Evolutionary conservation across 495 filamentous ascomycete species (phyloP).

Genomic region (Oidiodendron maius): DNA sequence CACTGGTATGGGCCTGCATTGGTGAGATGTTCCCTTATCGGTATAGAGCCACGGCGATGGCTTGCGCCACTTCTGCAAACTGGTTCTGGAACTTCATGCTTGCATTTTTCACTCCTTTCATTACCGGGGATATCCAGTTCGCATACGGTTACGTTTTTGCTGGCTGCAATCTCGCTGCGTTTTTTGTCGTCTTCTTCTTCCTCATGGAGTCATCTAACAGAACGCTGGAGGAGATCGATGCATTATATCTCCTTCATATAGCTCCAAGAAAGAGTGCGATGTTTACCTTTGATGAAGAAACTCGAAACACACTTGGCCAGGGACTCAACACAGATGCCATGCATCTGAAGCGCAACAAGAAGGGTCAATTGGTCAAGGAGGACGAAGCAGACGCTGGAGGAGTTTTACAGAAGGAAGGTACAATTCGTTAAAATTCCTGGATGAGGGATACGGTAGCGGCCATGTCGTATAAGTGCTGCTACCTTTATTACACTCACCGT

Average conservation of each 20-base stretch:
- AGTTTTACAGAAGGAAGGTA: slow-evolving; percentile 2
- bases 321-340: slow-evolving; percentile 8
- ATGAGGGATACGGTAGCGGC: too few relatives aligned
- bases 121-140: slow-evolving; percentile 61
- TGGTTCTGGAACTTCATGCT: slow-evolving; percentile 87
- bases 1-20: slow-evolving; percentile 74
- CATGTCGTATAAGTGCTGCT: too few relatives aligned
- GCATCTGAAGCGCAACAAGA: neutral
- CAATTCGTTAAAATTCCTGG: neutral
- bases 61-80: slow-evolving; percentile 72
- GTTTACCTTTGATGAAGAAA: slow-evolving; percentile 34
- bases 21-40: slow-evolving; percentile 77
- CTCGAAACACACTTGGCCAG: neutral
- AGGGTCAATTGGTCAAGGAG: neutral
- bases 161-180: slow-evolving; percentile 57
- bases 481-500: too few relatives aligned
- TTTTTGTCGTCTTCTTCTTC: slow-evolving; percentile 71
- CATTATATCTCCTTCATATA: slow-evolving; percentile 73
- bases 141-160: slow-evolving; percentile 79
- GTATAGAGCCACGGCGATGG: slow-evolving; percentile 71
- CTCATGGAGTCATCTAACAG: slow-evolving; percentile 64
- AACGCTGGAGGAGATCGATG: slow-evolving; percentile 69
- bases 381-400: slow-evolving; percentile 4
- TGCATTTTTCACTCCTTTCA: slow-evolving; percentile 79
- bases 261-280: slow-evolving; percentile 58